These are phyloP conservation scores for Fulvia fulva DNA, from an alignment of 2,329 filamentous ascomycete genomes.

Conservation along the genomic window DNA sequence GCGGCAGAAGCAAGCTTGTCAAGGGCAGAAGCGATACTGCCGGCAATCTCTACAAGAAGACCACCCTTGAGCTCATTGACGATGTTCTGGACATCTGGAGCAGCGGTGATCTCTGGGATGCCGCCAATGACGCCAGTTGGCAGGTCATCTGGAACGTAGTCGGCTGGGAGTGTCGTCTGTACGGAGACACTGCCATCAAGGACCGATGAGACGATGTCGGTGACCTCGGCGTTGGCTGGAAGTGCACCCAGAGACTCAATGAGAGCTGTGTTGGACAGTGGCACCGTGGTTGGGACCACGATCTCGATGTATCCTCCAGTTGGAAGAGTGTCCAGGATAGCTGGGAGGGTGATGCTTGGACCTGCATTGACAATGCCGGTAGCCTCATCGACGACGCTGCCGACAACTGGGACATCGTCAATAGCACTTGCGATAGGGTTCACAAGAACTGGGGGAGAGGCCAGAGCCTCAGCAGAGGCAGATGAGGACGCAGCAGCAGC, in stretches of 20 bases:
- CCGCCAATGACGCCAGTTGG: not conserved
- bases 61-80: not conserved
- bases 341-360: not conserved
- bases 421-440: not conserved
- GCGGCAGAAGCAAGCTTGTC: not conserved
- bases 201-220: not conserved
- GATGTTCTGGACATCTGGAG: constrained; percentile 2
- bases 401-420: not conserved
- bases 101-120: not conserved
- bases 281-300: constrained; percentile 1
- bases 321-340: not conserved
- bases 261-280: constrained; percentile 1
- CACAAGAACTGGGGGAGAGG: not conserved
- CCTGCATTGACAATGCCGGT: not conserved
- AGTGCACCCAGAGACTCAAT: constrained; percentile 1
- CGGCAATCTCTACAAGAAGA: not conserved
- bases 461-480: not conserved
- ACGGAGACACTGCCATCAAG: not conserved
- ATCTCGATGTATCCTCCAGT: not conserved
- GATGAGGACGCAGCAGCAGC: not conserved
- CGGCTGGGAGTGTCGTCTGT: not conserved
- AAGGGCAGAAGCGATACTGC: not conserved
- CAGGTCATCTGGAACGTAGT: not conserved
- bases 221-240: constrained; percentile 1
- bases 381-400: not conserved